Evolutionary conservation across 345 rosid genomes (phyloP).

Genomic region (Stellera chamaejasme): DNA sequence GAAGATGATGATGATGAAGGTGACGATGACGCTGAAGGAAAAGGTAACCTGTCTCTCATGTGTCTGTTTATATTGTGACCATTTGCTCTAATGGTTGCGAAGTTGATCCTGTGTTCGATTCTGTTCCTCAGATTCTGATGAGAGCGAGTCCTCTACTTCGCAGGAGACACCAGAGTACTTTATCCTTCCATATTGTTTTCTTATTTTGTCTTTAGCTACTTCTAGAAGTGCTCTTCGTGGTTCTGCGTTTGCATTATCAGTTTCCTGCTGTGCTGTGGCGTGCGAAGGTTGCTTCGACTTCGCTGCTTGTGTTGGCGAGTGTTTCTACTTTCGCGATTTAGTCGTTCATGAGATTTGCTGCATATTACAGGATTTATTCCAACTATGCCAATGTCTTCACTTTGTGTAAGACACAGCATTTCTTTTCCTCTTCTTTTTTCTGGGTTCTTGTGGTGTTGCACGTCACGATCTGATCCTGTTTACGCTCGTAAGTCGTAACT

Average conservation of each 20-base stretch:
- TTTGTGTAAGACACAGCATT: slow-evolving; percentile 8
- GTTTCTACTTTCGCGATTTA: slow-evolving; percentile 5
- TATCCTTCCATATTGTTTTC: slow-evolving; percentile 13
- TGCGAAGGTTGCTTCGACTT: slow-evolving; percentile 13
- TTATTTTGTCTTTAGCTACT: slow-evolving; percentile 11
- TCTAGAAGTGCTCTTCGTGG: slow-evolving; percentile 1
- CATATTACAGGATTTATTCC: slow-evolving; percentile 1
- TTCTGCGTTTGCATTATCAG: slow-evolving; percentile 8
- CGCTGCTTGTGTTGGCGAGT: background rate
- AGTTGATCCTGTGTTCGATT: slow-evolving; percentile 14
- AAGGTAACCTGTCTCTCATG: slow-evolving; percentile 17
- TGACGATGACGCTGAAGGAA: slow-evolving; percentile 24
- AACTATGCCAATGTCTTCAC: slow-evolving; percentile 2
- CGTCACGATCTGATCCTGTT: slow-evolving; percentile 17
- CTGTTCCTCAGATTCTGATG: slow-evolving; percentile 46
- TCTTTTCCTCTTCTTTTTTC: slow-evolving; percentile 6
- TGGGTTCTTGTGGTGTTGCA: slow-evolving; percentile 24
- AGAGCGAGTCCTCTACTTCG: slow-evolving; percentile 37
- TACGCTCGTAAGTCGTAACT: background rate
- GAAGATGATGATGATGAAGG: slow-evolving; percentile 18
- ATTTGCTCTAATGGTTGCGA: slow-evolving; percentile 15
- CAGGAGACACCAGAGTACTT: slow-evolving; percentile 67
- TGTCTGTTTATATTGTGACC: background rate
- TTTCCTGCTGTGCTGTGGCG: slow-evolving; percentile 2
- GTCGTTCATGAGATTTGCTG: slow-evolving; percentile 11